Base-by-base conservation (phyloP, 495 filamentous ascomycete genomes). In the Lineolata rhizophorae region DNA sequence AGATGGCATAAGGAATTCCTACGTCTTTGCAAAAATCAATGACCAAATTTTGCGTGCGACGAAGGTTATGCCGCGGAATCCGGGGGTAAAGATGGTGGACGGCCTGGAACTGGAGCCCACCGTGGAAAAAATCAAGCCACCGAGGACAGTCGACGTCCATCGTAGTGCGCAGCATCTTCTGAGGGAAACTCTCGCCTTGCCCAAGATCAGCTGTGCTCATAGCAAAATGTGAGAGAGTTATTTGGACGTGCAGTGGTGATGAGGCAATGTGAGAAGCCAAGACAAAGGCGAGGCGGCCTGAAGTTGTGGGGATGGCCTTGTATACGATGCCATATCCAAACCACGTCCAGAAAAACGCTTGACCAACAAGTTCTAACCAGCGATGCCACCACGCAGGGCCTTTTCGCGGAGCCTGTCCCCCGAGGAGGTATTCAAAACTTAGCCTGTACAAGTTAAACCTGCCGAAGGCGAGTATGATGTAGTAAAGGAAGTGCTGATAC, bases 41-140 rank as follows among this genome's bases (percentile, higher is more conserved):
- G 10, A 95, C 76, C 21, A 91, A 58, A 38, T 67, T 71, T 55
- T 93, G 87, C 5, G 79, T 70, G 29, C 60, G 58, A 17, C 87
- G 67, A 29, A 97, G 65, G 52, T 97, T 97, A 44, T 97, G 90
- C 25, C 87, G 64, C 24, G 87, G 87, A 39, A 97, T 79, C n/a
- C 87, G 67, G 9, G 87, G 87, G 46, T 70, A 97, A 12, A 97
- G 60, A 50, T 97, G 87, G 41, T 97, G 87, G 35, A 97, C 77
- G 19, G 76, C 87, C 51, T 97, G 87, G 50, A 94, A 95, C 51
- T 97, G 87, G 46, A 97, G 56, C 21, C 87, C 87, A 12, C 87
- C 87, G 45, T 97, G 87, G 51, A 97, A 68, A 50, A 90, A 97
- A 46, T 97, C 87, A 12, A 97, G 61, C 87, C 87, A 97, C 18